Evolutionary conservation across 139 green algal genomes (phyloP).

Genomic region (Zygnema circumcarinatum): DNA sequence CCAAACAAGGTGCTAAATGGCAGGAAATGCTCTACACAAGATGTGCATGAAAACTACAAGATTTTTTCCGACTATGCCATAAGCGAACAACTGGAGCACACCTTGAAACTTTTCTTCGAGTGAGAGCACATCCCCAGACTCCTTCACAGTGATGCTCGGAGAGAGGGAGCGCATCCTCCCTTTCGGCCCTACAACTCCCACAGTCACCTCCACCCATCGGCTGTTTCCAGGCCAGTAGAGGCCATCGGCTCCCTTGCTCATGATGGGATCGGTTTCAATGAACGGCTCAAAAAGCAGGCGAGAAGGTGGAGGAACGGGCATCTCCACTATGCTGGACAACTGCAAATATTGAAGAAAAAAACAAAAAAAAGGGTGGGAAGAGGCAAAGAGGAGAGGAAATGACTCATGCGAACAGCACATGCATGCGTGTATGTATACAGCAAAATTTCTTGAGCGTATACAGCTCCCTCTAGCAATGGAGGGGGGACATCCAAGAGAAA

Average conservation of each 20-base stretch:
- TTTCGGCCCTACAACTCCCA: constrained; percentile 66
- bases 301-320: constrained; percentile 35
- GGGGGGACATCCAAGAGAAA: too few relatives aligned
- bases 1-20: too few relatives aligned
- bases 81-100: too few relatives aligned
- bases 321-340: constrained; percentile 47
- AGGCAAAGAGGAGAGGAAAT: constrained; percentile 32
- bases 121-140: constrained; percentile 61
- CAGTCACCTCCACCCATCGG: constrained; percentile 71
- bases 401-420: background rate
- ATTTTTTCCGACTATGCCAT: too few relatives aligned
- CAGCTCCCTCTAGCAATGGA: too few relatives aligned
- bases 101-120: constrained; percentile 72
- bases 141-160: constrained; percentile 64
- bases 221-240: constrained; percentile 65
- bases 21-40: too few relatives aligned
- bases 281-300: constrained; percentile 71
- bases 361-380: constrained; percentile 5
- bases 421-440: background rate
- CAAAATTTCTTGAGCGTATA: background rate
- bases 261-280: constrained; percentile 65
- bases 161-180: constrained; percentile 64
- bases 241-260: constrained; percentile 23
- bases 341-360: constrained; percentile 23
- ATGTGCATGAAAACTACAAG: too few relatives aligned